Percentiles rank a stretch among this genome's conserved stretches.
These are phyloP conservation scores for Eremochloa ophiuroides DNA, from an alignment of 176 grass and related monocot species.

Conservation along the genomic window DNA sequence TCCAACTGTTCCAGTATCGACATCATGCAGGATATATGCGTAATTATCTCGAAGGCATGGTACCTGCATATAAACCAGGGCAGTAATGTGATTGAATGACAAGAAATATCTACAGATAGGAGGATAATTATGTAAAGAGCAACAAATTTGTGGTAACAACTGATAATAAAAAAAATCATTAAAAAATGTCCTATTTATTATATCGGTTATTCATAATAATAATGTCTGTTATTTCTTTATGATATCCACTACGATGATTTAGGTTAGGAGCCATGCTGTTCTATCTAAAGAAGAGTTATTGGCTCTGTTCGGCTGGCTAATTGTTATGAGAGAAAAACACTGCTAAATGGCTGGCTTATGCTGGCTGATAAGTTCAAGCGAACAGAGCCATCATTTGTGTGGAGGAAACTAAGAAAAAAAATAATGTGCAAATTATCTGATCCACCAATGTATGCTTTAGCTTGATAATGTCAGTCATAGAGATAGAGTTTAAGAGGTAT, in stretches of 20 bases:
- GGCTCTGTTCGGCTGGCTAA: too few species aligned
- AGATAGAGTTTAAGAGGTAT: background rate
- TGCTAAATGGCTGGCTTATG: too few species aligned
- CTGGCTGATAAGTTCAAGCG: too few species aligned
- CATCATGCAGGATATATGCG: conserved; percentile 92
- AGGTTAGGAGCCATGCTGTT: background rate
- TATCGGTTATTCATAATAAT: too few species aligned
- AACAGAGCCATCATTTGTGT: too few species aligned
- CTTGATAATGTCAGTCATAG: background rate
- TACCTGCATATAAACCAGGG: conserved; percentile 44
- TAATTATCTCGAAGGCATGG: conserved; percentile 98
- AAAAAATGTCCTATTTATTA: background rate
- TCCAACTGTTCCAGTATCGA: conserved; percentile 94
- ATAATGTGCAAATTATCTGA: background rate
- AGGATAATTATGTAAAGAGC: background rate
- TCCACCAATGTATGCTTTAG: background rate
- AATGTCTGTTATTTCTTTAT: background rate
- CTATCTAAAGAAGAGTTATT: background rate
- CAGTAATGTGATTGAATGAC: background rate
- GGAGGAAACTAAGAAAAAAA: background rate
- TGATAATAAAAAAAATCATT: background rate
- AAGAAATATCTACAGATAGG: conserved; percentile 10
- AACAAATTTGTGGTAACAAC: background rate
- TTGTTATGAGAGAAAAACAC: too few species aligned
- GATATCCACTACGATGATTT: background rate